Evolutionary conservation across 2,329 filamentous ascomycete species (phyloP).

Genomic region (Colletotrichum acutatum): DNA sequence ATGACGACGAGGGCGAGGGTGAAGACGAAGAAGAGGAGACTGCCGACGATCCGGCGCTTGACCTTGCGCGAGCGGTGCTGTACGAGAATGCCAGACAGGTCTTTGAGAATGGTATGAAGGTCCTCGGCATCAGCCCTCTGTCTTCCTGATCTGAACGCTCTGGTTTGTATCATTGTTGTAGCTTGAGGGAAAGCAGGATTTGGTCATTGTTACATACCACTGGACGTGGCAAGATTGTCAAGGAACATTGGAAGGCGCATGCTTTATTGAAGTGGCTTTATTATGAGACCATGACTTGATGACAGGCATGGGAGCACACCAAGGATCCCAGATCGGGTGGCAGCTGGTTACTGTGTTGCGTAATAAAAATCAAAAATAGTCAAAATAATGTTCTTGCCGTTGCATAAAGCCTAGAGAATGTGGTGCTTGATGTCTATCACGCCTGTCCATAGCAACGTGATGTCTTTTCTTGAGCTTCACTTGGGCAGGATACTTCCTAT

Average conservation of each 20-base stretch:
- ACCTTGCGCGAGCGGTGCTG: conserved; percentile 69
- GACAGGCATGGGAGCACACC: not conserved
- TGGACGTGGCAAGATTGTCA: not conserved
- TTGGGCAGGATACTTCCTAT: not conserved
- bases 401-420: not conserved
- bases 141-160: not conserved
- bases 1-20: conserved; percentile 15
- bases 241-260: not conserved
- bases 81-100: conserved; percentile 73
- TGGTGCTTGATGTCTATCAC: not conserved
- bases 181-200: accelerated
- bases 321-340: not conserved
- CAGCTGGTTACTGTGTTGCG: not conserved
- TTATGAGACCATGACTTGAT: conserved; percentile 20
- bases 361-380: not conserved
- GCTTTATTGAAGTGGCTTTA: not conserved
- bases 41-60: conserved; percentile 57
- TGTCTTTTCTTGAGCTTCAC: not conserved
- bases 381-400: not conserved
- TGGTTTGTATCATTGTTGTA: not conserved
- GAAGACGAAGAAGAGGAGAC: conserved; percentile 17
- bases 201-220: not conserved
- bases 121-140: conserved; percentile 57
- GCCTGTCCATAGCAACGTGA: not conserved
- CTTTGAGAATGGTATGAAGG: conserved; percentile 72